Evolutionary conservation across 345 rosid species (phyloP).

Genomic region (Kandelia obovata): DNA sequence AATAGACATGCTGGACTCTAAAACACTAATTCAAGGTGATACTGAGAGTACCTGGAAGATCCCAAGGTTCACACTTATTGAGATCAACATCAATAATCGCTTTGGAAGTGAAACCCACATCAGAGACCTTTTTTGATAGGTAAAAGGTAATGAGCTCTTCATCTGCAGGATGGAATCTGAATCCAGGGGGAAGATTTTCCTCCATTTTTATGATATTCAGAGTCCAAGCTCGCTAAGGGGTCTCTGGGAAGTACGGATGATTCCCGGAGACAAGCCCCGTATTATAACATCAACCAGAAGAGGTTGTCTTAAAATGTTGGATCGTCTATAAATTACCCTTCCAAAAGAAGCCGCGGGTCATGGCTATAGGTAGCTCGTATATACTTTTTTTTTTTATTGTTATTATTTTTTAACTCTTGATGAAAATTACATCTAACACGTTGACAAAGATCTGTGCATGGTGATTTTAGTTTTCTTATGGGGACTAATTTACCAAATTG

Average conservation of each 20-base stretch:
- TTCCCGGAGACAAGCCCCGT: constrained; percentile 2
- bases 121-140: constrained; percentile 62
- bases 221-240: not conserved
- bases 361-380: constrained; percentile 13
- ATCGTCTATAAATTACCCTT: constrained; percentile 28
- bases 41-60: constrained; percentile 67
- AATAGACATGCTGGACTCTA: not conserved
- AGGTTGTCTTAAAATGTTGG: constrained; percentile 7
- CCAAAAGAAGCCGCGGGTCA: constrained; percentile 44
- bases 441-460: constrained; percentile 60
- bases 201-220: constrained; percentile 38
- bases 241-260: not conserved
- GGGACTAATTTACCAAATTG: constrained; percentile 12
- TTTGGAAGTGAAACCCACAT: constrained; percentile 58
- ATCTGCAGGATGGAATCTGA: constrained; percentile 96
- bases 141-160: constrained; percentile 92
- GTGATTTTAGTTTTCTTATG: constrained; percentile 4
- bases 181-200: constrained; percentile 93
- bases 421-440: constrained; percentile 78
- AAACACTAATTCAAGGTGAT: not conserved
- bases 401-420: not conserved
- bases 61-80: constrained; percentile 98
- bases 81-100: constrained; percentile 95
- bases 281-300: constrained; percentile 13
- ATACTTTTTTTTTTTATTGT: constrained; percentile 25